These are phyloP conservation scores for Scleromitrula shiraiana DNA, from an alignment of 2,329 filamentous ascomycete genomes.

Conservation along the genomic window DNA sequence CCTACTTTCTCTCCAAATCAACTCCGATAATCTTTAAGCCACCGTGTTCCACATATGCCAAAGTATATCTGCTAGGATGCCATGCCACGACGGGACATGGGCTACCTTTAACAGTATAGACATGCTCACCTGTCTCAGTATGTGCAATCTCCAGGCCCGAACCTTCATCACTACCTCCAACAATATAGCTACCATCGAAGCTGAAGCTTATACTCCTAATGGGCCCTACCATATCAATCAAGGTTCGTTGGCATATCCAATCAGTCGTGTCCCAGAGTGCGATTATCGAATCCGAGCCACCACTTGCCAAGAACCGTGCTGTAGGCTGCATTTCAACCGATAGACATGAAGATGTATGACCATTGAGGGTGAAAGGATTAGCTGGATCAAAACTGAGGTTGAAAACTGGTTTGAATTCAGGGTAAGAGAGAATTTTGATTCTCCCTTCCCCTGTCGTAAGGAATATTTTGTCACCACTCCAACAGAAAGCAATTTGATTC, in stretches of 20 bases:
- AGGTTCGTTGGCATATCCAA: constrained; percentile 67
- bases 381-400: constrained; percentile 37
- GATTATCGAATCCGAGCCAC: constrained; percentile 67
- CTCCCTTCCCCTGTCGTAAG: constrained; percentile 64
- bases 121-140: constrained; percentile 64
- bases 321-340: constrained; percentile 62
- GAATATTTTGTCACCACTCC: constrained; percentile 63
- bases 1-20: constrained; percentile 26
- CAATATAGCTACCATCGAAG: constrained; percentile 69
- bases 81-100: constrained; percentile 62
- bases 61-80: constrained; percentile 66
- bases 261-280: constrained; percentile 70
- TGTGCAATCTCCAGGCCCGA: constrained; percentile 62
- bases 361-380: constrained; percentile 54
- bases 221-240: constrained; percentile 60
- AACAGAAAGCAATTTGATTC: constrained; percentile 68
- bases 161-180: constrained; percentile 67
- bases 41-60: constrained; percentile 64
- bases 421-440: constrained; percentile 62
- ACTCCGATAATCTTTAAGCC: constrained; percentile 52
- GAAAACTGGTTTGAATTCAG: constrained; percentile 49
- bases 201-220: constrained; percentile 66
- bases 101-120: constrained; percentile 63
- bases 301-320: constrained; percentile 64
- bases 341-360: constrained; percentile 66